These are phyloP conservation scores for Kluyveromyces lactis DNA, from an alignment of 805 yeast genomes.

Conservation along the genomic window DNA sequence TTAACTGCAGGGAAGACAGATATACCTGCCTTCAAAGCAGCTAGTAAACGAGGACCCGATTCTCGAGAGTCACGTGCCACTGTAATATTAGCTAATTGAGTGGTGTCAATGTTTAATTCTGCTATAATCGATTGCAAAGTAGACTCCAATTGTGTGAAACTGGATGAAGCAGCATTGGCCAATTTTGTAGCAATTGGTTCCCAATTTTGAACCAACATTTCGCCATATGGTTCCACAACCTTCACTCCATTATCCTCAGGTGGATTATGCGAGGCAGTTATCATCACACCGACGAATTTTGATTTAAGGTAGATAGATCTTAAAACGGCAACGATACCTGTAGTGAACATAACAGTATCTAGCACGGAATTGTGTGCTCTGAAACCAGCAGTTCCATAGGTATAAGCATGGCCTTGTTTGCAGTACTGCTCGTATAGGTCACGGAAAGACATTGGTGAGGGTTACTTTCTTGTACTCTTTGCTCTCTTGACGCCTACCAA, in stretches of 20 bases:
- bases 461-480: background rate
- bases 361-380: constrained; percentile 61
- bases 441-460: constrained; percentile 6
- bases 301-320: constrained; percentile 68
- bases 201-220: constrained; percentile 81
- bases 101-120: constrained; percentile 27
- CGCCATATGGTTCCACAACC: constrained; percentile 88
- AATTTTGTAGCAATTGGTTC: constrained; percentile 70
- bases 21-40: constrained; percentile 45
- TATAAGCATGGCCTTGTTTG: constrained; percentile 36
- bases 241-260: constrained; percentile 89
- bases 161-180: constrained; percentile 53
- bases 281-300: constrained; percentile 84
- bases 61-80: constrained; percentile 86
- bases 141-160: constrained; percentile 36
- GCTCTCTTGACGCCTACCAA: no score
- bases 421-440: constrained; percentile 27
- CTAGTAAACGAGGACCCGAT: constrained; percentile 49
- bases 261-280: constrained; percentile 93
- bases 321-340: constrained; percentile 73
- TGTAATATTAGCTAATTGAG: constrained; percentile 47
- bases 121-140: constrained; percentile 3
- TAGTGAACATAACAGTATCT: constrained; percentile 76
- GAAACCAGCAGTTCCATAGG: constrained; percentile 98
- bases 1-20: constrained; percentile 53